A percentile compares a stretch with the other conserved stretches of the same genome.
These are phyloP conservation scores for Dittrichia graveolens DNA, from an alignment of 129 eudicot genomes.

Conservation along the genomic window DNA sequence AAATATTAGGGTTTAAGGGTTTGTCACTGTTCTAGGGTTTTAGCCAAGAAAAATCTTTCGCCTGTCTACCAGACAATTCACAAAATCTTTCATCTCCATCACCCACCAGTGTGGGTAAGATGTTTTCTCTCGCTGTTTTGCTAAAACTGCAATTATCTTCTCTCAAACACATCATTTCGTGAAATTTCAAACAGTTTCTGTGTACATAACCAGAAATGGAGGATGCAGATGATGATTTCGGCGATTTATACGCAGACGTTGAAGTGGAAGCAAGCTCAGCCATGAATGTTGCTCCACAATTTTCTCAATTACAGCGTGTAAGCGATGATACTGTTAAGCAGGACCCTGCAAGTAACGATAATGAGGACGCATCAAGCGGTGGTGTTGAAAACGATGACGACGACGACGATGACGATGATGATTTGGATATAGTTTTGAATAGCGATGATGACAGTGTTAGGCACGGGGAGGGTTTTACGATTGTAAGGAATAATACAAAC, in stretches of 20 bases:
- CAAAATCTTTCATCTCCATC: slow-evolving; percentile 14
- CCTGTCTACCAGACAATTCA: background rate
- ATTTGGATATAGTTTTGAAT: slow-evolving; percentile 56
- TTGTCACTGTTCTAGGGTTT: too few species aligned
- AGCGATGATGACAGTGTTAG: slow-evolving; percentile 35
- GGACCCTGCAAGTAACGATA: background rate
- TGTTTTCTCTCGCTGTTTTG: background rate
- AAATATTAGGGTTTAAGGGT: too few species aligned
- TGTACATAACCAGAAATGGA: slow-evolving; percentile 40
- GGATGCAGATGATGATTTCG: slow-evolving; percentile 62
- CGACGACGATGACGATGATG: slow-evolving; percentile 56
- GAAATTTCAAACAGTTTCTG: background rate
- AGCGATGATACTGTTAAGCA: slow-evolving; percentile 2
- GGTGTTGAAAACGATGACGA: slow-evolving; percentile 20
- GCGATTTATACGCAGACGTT: slow-evolving; percentile 79
- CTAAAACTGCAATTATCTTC: background rate
- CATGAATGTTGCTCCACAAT: slow-evolving; percentile 36
- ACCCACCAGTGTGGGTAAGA: background rate
- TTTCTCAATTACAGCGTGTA: slow-evolving; percentile 20
- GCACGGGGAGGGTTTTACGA: slow-evolving; percentile 13
- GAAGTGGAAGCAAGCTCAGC: slow-evolving; percentile 69
- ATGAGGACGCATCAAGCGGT: background rate
- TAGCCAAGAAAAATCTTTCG: too few species aligned
- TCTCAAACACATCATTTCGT: background rate
- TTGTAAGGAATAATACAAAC: slow-evolving; percentile 10